Evolutionary conservation across 1,284 basidiomycete species (phyloP).

Genomic region (Boletus sp.): DNA sequence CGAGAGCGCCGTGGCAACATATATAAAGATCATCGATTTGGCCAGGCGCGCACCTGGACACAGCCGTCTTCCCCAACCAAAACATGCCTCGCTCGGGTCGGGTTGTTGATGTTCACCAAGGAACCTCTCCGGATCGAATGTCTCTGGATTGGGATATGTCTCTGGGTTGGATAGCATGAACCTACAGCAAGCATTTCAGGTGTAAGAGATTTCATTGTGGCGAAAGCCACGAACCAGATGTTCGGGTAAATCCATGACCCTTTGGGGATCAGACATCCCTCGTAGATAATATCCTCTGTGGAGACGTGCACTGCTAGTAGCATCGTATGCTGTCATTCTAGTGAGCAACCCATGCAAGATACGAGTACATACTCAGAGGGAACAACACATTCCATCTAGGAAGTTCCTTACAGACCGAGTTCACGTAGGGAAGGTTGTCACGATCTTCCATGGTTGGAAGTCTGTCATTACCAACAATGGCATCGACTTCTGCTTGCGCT

Average conservation of each 20-base stretch:
- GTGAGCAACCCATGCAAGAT: background rate
- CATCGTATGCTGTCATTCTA: background rate
- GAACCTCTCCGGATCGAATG: conserved; percentile 1
- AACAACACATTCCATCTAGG: background rate
- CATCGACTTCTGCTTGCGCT: background rate
- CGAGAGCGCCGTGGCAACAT: conserved; percentile 16
- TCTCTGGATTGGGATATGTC: background rate
- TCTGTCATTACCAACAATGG: background rate
- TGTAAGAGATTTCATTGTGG: background rate
- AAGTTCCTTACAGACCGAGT: background rate
- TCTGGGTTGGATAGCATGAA: background rate
- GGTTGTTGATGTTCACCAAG: background rate
- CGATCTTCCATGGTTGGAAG: background rate
- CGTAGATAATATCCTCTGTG: background rate
- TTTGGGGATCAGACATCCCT: background rate
- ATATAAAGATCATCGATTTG: conserved; percentile 14
- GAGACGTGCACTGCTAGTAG: background rate
- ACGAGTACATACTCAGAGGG: background rate
- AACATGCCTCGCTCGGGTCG: conserved; percentile 10
- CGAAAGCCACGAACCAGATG: background rate
- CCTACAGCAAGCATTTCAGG: background rate
- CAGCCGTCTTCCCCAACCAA: conserved; percentile 4
- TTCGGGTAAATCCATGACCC: background rate
- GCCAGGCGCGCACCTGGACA: conserved; percentile 16
- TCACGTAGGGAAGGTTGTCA: background rate